A percentile compares a stretch with the other conserved stretches of the same genome.
Evolutionary conservation across 148 eudicot species (phyloP).

Genomic region (Persicaria tinctoria): DNA sequence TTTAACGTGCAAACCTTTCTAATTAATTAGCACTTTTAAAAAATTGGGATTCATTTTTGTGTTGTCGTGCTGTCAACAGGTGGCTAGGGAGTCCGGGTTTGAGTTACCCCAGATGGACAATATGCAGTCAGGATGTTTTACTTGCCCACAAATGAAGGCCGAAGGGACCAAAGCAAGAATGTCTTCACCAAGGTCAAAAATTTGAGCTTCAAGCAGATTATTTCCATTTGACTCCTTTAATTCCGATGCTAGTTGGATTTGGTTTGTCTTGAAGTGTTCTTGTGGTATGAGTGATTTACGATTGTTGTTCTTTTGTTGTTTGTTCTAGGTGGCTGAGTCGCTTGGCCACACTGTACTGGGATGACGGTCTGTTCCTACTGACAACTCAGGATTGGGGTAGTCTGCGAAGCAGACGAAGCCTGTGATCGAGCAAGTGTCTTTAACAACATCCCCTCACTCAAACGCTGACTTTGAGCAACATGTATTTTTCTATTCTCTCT

Average conservation of each 20-base stretch:
- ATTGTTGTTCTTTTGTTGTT: constrained; percentile 4
- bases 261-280: not conserved
- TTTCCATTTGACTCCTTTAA: not conserved
- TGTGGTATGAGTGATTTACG: not conserved
- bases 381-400: constrained; percentile 84
- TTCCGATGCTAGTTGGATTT: not conserved
- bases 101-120: constrained; percentile 65
- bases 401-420: constrained; percentile 96
- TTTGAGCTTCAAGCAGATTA: not conserved
- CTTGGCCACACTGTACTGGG: constrained; percentile 96
- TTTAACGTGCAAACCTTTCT: no score
- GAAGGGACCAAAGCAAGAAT: constrained; percentile 90
- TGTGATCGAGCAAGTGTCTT: constrained; percentile 92
- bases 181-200: constrained; percentile 77
- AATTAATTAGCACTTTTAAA: no score
- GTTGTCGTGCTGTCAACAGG: constrained; percentile 28
- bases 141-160: constrained; percentile 68
- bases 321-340: constrained; percentile 81
- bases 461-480: constrained; percentile 89
- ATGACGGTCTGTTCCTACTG: constrained; percentile 93
- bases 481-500: constrained; percentile 27
- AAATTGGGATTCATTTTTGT: not conserved
- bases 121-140: constrained; percentile 99
- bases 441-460: constrained; percentile 67
- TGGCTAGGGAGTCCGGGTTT: constrained; percentile 70